Evolutionary conservation across 1,139 yeast species (phyloP).

Genomic region (Pneumocystis oryctolagi): DNA sequence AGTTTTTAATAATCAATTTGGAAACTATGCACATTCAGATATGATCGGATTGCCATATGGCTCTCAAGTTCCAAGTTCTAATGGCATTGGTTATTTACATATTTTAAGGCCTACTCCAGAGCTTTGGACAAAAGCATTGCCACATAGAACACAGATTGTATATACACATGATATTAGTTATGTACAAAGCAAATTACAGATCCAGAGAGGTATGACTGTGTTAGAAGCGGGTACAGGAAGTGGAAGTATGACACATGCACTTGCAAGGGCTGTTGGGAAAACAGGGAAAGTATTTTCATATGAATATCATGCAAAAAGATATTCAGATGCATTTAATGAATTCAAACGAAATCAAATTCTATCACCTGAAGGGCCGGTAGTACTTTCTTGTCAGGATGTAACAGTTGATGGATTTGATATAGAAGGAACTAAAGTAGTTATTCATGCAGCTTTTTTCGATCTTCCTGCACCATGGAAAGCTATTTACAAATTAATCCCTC

Average conservation of each 20-base stretch:
- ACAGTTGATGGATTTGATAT: conserved; percentile 65
- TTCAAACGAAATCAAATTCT: conserved; percentile 55
- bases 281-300: conserved; percentile 61
- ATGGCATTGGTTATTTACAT: conserved; percentile 76
- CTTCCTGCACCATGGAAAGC: conserved; percentile 97
- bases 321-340: conserved; percentile 60
- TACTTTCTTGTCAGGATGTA: conserved; percentile 81
- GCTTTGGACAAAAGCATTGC: conserved; percentile 83
- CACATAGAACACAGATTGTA: conserved; percentile 95
- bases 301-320: conserved; percentile 84
- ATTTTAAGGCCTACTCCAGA: conserved; percentile 87
- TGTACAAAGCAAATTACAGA: conserved; percentile 64
- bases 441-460: conserved; percentile 71
- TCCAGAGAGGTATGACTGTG: conserved; percentile 60
- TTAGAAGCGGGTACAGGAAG: conserved; percentile 98
- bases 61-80: conserved; percentile 65
- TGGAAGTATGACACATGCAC: conserved; percentile 87
- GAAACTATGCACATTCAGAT: conserved; percentile 63
- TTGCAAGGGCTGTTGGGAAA: conserved; percentile 44
- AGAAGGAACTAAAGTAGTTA: conserved; percentile 30
- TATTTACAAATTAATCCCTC: conserved; percentile 53
- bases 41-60: conserved; percentile 81
- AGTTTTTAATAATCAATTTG: conserved; percentile 66
- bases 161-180: conserved; percentile 92
- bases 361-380: conserved; percentile 25